phyloP scores from a whole-genome alignment of 371 early-diverging fungal species.

The Apophysomyces trapeziformis region DNA sequence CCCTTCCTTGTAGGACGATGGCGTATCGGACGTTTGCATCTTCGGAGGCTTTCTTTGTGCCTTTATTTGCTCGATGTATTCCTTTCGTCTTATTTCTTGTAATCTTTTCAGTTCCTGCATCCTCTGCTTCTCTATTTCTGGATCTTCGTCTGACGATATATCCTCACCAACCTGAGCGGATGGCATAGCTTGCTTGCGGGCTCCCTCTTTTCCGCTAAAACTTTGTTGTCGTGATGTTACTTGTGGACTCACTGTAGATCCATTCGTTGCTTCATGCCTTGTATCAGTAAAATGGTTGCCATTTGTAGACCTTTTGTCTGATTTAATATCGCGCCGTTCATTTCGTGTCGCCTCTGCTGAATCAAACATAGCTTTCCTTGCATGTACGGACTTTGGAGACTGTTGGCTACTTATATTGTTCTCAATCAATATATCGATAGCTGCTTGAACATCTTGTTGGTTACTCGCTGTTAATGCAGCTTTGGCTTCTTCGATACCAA shows the following conservation, averaged over 20 bases:
- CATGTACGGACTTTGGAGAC: slow-evolving; percentile 57
- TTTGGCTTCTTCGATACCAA: slow-evolving; percentile 63
- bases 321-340: not conserved
- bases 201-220: too few relatives aligned
- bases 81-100: slow-evolving; percentile 5
- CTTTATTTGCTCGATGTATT: not conserved
- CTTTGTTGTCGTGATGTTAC: not conserved
- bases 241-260: slow-evolving; percentile 57
- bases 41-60: not conserved
- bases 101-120: slow-evolving; percentile 2
- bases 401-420: slow-evolving; percentile 41
- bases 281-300: slow-evolving; percentile 72
- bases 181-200: not conserved
- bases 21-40: not conserved
- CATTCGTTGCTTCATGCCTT: slow-evolving; percentile 68
- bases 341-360: not conserved
- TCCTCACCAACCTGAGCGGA: slow-evolving; percentile 28
- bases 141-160: slow-evolving; percentile 34
- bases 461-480: slow-evolving; percentile 68
- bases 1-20: not conserved
- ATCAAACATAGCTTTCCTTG: not conserved
- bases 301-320: slow-evolving; percentile 40
- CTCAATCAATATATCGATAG: slow-evolving; percentile 69
- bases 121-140: slow-evolving; percentile 21
- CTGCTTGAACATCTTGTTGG: slow-evolving; percentile 62